Percentiles rank a stretch among this genome's conserved stretches.
Conservation (phyloP, 768 basidiomycete genomes). For the Hebeloma cylindrosporum region DNA sequence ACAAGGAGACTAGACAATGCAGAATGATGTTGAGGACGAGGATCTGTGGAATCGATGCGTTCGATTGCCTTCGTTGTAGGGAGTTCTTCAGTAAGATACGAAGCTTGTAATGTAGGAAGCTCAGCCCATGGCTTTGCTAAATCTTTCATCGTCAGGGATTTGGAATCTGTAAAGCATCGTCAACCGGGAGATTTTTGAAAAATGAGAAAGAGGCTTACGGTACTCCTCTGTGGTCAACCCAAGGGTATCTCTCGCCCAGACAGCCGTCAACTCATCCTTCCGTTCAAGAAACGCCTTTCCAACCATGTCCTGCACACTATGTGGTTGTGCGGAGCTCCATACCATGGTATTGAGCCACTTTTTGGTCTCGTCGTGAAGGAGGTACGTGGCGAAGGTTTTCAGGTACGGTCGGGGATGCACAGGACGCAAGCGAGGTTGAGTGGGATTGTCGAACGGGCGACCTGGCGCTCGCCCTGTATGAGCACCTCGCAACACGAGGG, state of each 20-base stretch:
- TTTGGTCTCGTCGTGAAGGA: conserved; percentile 60
- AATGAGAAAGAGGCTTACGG: conserved; percentile 44
- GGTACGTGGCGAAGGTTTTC: conserved; percentile 55
- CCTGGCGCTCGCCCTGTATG: conserved; percentile 24
- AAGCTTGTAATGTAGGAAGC: conserved; percentile 24
- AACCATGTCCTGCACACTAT: conserved; percentile 77
- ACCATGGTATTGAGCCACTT: conserved; percentile 83
- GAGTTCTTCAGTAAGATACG: no score
- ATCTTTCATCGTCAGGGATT: conserved; percentile 68
- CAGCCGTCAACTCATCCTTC: conserved; percentile 47
- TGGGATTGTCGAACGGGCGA: conserved; percentile 26
- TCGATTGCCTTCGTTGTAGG: no score
- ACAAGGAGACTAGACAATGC: conserved; percentile 47
- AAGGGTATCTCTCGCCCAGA: conserved; percentile 81
- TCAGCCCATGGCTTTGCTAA: conserved; percentile 64
- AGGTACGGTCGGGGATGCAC: conserved; percentile 69
- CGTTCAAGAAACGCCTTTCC: conserved; percentile 51
- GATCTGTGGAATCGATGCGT: no score
- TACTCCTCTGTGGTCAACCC: conserved; percentile 65
- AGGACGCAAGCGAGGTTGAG: conserved; percentile 30
- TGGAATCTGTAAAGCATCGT: conserved; percentile 34
- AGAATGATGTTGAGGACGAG: conserved; percentile 38
- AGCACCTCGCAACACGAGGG: conserved; percentile 61
- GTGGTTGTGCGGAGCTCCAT: conserved; percentile 86
- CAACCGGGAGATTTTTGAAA: background rate